A percentile compares a stretch with the other conserved stretches of the same genome.
phyloP scores from a whole-genome alignment of 768 basidiomycete genomes.

The Tricholoma sp. region DNA sequence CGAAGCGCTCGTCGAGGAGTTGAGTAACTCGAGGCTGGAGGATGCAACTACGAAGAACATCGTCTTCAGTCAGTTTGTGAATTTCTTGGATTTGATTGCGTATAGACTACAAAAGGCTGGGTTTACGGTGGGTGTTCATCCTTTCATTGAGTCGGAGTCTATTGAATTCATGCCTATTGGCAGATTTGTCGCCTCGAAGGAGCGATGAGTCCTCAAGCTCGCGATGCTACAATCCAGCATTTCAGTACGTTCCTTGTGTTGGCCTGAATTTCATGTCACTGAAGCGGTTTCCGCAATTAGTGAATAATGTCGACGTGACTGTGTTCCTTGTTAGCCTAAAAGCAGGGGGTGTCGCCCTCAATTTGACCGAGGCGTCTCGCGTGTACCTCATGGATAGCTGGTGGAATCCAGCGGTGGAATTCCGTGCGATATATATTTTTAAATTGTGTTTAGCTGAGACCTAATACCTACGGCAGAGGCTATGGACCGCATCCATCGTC shows the following conservation, averaged over 20 bases:
- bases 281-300: slow-evolving; percentile 28
- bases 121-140: slow-evolving; percentile 59
- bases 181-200: slow-evolving; percentile 94
- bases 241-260: slow-evolving; percentile 58
- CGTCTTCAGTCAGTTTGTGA: slow-evolving; percentile 95
- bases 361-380: slow-evolving; percentile 85
- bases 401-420: slow-evolving; percentile 99
- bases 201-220: slow-evolving; percentile 93
- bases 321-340: slow-evolving; percentile 97
- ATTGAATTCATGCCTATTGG: background rate
- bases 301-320: slow-evolving; percentile 90
- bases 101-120: slow-evolving; percentile 89
- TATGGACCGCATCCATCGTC: slow-evolving; percentile 95
- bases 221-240: slow-evolving; percentile 91
- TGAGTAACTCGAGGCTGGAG: slow-evolving; percentile 75
- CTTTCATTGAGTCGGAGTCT: background rate
- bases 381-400: slow-evolving; percentile 97
- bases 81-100: slow-evolving; percentile 89
- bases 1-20: slow-evolving; percentile 92
- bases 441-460: background rate
- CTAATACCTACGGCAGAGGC: slow-evolving; percentile 52
- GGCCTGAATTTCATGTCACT: background rate
- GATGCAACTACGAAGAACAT: slow-evolving; percentile 94
- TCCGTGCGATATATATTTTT: slow-evolving; percentile 45
- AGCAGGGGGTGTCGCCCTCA: slow-evolving; percentile 91